phyloP scores from a whole-genome alignment of 129 eudicot genomes.

The Helianthus tuberosus region DNA sequence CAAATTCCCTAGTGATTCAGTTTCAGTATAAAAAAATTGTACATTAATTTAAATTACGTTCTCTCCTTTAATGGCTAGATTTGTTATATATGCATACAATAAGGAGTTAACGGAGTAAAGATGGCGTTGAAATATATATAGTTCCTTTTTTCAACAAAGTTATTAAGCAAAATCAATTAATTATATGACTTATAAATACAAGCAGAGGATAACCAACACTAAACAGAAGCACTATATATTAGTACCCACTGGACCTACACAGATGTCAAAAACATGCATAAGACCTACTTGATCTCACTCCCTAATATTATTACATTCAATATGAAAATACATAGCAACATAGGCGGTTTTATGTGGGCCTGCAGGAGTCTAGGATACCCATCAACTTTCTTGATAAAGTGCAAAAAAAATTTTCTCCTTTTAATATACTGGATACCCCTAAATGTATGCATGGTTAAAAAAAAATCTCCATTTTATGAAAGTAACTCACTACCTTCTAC shows the following conservation, averaged over 20 bases:
- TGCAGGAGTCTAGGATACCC: too few relatives aligned
- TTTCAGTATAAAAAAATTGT: constrained; percentile 1
- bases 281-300: neutral
- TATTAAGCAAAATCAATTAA: neutral
- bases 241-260: neutral
- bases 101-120: neutral
- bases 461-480: too few relatives aligned
- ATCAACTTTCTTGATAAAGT: too few relatives aligned
- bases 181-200: neutral
- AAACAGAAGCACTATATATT: neutral
- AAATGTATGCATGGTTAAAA: too few relatives aligned
- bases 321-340: too few relatives aligned
- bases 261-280: neutral
- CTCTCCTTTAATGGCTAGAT: neutral
- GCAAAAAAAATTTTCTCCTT: too few relatives aligned
- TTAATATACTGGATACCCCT: too few relatives aligned
- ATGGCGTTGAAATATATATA: neutral
- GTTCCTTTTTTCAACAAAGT: neutral
- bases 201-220: neutral
- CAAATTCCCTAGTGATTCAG: constrained; percentile 17
- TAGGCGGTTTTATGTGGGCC: too few relatives aligned
- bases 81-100: constrained; percentile 6
- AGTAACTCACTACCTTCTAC: too few relatives aligned
- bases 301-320: too few relatives aligned
- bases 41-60: neutral